Evolutionary conservation across 768 basidiomycete species (phyloP), one percentile per base, ranked within the genome.

Genomic region (Royoungia palumana): DNA sequence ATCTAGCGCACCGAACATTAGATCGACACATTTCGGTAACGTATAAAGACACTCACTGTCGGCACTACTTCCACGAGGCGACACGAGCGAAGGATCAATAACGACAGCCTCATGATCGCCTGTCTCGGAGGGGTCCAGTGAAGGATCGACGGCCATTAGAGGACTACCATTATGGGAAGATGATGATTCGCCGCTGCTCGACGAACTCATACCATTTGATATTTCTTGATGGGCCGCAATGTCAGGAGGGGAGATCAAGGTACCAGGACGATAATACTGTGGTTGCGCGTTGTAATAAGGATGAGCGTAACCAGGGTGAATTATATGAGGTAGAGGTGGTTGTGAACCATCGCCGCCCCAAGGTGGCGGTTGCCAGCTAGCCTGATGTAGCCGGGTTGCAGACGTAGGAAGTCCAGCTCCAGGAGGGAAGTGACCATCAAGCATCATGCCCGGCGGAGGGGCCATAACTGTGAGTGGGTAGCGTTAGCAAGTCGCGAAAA

Each of bases 351-450:
- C 74, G 63, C 28, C 46, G 13, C 42, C 47, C 62, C 62, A 63
- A 28, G 72, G 69, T 24, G 75, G 64, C 52, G 62, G 66, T 17
- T 63, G 63, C 76, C 72, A 80, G 48, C 63, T 71, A 36, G 73
- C 61, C 41, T 69, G 61, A 53, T 75, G 72, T 43, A 74, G 54
- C 43, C 80, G 68, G 5, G 79, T 68, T 9, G 79, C 73, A 28
- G 81, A 82, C 5, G 79, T 81, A 20, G 82, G 82, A 35, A 78
- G 70, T 24, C 68, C 73, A 28, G 75, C 64, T 6, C 43, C 61
- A 35, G 71, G 71, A 9, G 71, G 66, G 61, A 72, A 78, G 51
- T 72, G 72, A 9, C 49, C 68, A 35, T 78, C 73, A 47, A 75
- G 59, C 19, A 73, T 60, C 49, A 75, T 60, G n/a, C 69, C 70